phyloP scores from a whole-genome alignment of 2,329 filamentous ascomycete species.

The Beauveria varroae region DNA sequence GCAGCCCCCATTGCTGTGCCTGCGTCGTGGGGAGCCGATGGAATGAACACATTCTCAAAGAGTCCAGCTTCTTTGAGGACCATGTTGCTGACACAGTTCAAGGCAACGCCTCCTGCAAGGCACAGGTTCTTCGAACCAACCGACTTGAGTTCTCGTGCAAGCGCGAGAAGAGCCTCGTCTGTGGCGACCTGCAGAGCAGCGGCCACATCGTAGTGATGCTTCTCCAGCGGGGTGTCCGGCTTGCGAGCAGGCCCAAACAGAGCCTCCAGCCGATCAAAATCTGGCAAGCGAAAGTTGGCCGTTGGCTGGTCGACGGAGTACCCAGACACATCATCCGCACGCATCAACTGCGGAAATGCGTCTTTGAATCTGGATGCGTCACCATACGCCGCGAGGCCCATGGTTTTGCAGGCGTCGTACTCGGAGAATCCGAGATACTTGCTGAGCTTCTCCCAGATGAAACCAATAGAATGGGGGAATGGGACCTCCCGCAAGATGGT shows the following conservation, averaged over 20 bases:
- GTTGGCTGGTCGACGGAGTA: background rate
- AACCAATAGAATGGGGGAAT: slow-evolving; percentile 3
- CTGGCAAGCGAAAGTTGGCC: slow-evolving; percentile 3
- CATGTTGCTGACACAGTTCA: slow-evolving; percentile 7
- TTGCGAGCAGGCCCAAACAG: slow-evolving; percentile 2
- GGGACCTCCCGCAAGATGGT: slow-evolving; percentile 13
- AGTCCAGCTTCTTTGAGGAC: slow-evolving; percentile 1
- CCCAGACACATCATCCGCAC: background rate
- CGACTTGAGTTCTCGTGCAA: background rate
- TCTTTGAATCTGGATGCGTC: background rate
- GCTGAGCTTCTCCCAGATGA: slow-evolving; percentile 6
- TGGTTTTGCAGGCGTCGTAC: slow-evolving; percentile 5
- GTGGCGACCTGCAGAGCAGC: slow-evolving; percentile 5
- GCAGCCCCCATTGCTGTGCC: slow-evolving; percentile 3
- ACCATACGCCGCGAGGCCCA: slow-evolving; percentile 3
- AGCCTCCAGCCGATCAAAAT: background rate
- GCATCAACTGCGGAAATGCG: background rate
- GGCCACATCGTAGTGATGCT: slow-evolving; percentile 2
- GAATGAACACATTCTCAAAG: background rate
- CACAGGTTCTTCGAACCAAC: background rate
- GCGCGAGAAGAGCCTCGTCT: background rate
- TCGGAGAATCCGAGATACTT: slow-evolving; percentile 5
- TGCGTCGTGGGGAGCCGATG: background rate
- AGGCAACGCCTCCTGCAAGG: slow-evolving; percentile 1
- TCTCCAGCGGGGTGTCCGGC: background rate